A percentile compares a stretch with the other conserved stretches of the same genome.
Evolutionary conservation across 805 yeast genomes (phyloP).

Genomic region (Lipomyces japonicus): DNA sequence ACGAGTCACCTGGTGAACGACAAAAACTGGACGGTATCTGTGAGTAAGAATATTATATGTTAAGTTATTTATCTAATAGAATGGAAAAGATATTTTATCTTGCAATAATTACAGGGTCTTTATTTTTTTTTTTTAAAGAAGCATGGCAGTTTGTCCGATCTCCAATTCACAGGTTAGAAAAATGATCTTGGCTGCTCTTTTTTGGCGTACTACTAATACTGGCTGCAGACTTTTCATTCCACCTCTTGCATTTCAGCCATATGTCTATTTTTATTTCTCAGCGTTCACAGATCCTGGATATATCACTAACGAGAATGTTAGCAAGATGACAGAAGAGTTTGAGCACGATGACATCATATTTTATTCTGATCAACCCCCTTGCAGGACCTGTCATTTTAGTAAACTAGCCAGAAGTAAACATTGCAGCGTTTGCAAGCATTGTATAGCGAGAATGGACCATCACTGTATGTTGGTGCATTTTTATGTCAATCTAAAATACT

Average conservation of each 20-base stretch:
- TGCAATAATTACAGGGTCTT: conserved; percentile 17
- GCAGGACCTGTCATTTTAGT: conserved; percentile 47
- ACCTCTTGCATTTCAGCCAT: conserved; percentile 31
- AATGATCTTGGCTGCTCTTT: background rate
- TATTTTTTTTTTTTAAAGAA: conserved; percentile 23
- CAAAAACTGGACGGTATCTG: conserved; percentile 30
- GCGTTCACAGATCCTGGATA: conserved; percentile 42
- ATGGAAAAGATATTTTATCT: conserved; percentile 17
- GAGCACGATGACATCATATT: conserved; percentile 53
- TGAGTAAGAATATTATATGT: background rate
- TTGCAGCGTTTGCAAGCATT: conserved; percentile 50
- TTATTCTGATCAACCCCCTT: conserved; percentile 42
- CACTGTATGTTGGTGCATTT: conserved; percentile 43
- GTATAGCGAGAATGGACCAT: conserved; percentile 52
- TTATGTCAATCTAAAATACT: background rate
- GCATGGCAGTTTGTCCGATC: conserved; percentile 17
- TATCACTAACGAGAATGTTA: conserved; percentile 33
- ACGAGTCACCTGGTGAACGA: conserved; percentile 26
- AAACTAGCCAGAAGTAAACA: conserved; percentile 63
- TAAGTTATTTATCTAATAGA: background rate
- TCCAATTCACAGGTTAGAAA: conserved; percentile 19
- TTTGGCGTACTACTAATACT: background rate
- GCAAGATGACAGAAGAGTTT: conserved; percentile 32
- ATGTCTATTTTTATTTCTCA: conserved; percentile 31
- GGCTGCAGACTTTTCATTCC: conserved; percentile 15